Percentiles rank a stretch among this genome's conserved stretches.
Evolutionary conservation across 805 yeast species (phyloP).

Genomic region (Zygoascus bituminiphila): DNA sequence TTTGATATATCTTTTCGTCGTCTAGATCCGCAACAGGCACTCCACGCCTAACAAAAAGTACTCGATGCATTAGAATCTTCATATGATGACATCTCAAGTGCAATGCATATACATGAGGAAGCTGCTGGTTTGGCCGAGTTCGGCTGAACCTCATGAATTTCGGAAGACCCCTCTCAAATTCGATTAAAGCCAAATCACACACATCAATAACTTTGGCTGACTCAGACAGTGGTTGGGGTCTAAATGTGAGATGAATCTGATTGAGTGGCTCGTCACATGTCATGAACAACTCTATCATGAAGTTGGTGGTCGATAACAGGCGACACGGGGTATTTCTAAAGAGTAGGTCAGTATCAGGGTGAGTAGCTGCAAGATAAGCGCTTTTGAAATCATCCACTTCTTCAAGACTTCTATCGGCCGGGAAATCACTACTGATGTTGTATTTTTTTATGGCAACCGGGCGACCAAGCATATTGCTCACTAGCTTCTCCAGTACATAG

Average conservation of each 20-base stretch:
- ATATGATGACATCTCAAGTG: slow-evolving; percentile 10
- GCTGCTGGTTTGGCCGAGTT: slow-evolving; percentile 1
- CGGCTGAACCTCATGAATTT: slow-evolving; percentile 10
- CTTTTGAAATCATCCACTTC: slow-evolving; percentile 9
- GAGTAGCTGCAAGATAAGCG: not conserved
- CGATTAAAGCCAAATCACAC: slow-evolving; percentile 11
- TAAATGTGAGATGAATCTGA: slow-evolving; percentile 11
- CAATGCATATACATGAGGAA: slow-evolving; percentile 14
- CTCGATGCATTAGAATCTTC: slow-evolving; percentile 9
- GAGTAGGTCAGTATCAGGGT: slow-evolving; percentile 1
- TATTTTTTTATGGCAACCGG: slow-evolving; percentile 14
- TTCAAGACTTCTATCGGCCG: slow-evolving; percentile 8
- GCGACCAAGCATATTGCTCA: slow-evolving; percentile 14
- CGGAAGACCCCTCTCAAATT: slow-evolving; percentile 13
- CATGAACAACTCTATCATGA: slow-evolving; percentile 12
- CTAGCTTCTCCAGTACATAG: slow-evolving; percentile 10
- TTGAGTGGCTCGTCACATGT: slow-evolving; percentile 10
- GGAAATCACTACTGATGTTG: slow-evolving; percentile 10
- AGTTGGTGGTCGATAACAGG: slow-evolving; percentile 9
- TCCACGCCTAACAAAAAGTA: slow-evolving; percentile 5
- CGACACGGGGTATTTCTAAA: slow-evolving; percentile 8
- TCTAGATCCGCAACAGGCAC: not conserved
- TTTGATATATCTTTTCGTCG: slow-evolving; percentile 3
- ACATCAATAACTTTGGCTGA: slow-evolving; percentile 6
- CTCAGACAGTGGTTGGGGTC: slow-evolving; percentile 8